Evolutionary conservation across 371 early-diverging fungal genomes (phyloP), one percentile per base, ranked within the genome.

Genomic region (Chytridium lagenaria): DNA sequence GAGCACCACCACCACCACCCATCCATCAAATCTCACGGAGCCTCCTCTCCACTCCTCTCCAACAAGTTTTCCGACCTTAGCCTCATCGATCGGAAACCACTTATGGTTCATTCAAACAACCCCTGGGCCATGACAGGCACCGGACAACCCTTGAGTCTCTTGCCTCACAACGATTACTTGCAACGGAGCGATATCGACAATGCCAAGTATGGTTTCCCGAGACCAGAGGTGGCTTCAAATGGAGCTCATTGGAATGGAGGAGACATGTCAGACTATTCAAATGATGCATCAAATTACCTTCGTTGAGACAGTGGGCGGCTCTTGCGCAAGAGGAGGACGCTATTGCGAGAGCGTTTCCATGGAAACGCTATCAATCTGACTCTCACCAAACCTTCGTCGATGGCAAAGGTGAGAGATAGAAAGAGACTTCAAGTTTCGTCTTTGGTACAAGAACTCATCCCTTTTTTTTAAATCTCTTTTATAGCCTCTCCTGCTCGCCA

Each of bases 201-300:
- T 5, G 61, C 61, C 16, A 61, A 61, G 61, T 61, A 61, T 26
- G 61, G 31, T 3, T 61, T 61, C 36, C 61, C 61, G 7, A 31
- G 36, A 16, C 61, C 61, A 7, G 61, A 61, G 37, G 34, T 61
- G 7, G 16, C 61, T 3, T 28, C 61, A 28, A 61, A 61, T 26
- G 31, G 36, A 7, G 7, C 61, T 26, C 34, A 55, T 30, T 55
- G 57, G 57, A 44, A 12, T n/a, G 44, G 44, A 44, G 55, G 55
- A 52, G 26, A 26, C 55, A 26, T 52, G 12, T 5, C 5, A 52
- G 55, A 12, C 55, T 52, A 12, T 52, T 12, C n/a, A 22, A 26
- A 5, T 52, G 55, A 12, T 52, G 61, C 19, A 28, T 12, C 3
- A 10, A 3, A 61, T 7, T 55, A 55, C 57, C 10, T 15, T 23